These are phyloP conservation scores for Coniella lustricola DNA, from an alignment of 2,329 filamentous ascomycete genomes.

Conservation along the genomic window DNA sequence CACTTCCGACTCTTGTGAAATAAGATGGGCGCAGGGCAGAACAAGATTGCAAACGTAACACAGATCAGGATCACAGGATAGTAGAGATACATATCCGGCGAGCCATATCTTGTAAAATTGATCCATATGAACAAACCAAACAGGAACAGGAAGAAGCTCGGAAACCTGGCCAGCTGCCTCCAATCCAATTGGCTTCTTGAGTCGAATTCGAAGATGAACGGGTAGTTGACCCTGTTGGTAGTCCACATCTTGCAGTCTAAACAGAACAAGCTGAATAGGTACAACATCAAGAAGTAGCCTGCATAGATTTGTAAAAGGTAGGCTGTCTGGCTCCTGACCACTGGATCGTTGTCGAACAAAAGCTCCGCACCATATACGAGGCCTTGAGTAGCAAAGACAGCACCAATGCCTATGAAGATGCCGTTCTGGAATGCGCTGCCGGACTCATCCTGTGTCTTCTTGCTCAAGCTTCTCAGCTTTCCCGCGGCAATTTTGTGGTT, in stretches of 20 bases:
- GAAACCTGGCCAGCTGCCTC: slow-evolving; percentile 80
- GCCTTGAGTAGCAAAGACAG: slow-evolving; percentile 60
- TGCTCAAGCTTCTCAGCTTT: slow-evolving; percentile 71
- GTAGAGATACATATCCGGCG: slow-evolving; percentile 67
- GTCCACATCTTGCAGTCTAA: slow-evolving; percentile 80
- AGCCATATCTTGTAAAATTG: slow-evolving; percentile 70
- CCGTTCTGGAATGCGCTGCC: slow-evolving; percentile 54
- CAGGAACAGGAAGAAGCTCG: slow-evolving; percentile 72
- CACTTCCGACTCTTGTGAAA: slow-evolving; percentile 74
- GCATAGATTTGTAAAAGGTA: slow-evolving; percentile 85
- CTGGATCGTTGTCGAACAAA: slow-evolving; percentile 40
- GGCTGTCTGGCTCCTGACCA: slow-evolving; percentile 46
- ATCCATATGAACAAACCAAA: slow-evolving; percentile 80
- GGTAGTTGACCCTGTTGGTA: slow-evolving; percentile 83
- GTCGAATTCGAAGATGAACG: slow-evolving; percentile 96
- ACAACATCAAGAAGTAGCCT: slow-evolving; percentile 79
- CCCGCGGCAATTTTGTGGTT: slow-evolving; percentile 87
- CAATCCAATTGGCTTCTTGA: slow-evolving; percentile 80
- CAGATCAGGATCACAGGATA: slow-evolving; percentile 77
- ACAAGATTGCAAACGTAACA: slow-evolving; percentile 59
- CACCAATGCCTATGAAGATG: slow-evolving; percentile 60
- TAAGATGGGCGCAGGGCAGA: slow-evolving; percentile 67
- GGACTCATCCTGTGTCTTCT: slow-evolving; percentile 49
- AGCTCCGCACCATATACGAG: slow-evolving; percentile 53
- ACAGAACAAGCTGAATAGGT: slow-evolving; percentile 78